phyloP scores from a whole-genome alignment of 805 yeast genomes.

The Jamesozyma hellenica region DNA sequence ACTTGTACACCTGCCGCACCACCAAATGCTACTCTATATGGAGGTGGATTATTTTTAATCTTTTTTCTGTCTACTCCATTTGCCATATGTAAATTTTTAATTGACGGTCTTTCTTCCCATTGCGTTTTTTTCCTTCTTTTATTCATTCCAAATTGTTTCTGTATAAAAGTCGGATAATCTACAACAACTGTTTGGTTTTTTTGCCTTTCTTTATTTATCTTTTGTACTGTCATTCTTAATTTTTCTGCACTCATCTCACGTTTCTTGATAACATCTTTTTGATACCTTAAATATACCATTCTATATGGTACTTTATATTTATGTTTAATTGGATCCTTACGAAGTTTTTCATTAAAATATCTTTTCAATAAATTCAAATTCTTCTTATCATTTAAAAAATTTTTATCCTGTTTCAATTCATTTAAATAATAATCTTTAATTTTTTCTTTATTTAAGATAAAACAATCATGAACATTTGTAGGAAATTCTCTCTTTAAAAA shows the following conservation, averaged over 20 bases:
- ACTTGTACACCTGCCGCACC: slow-evolving; percentile 19
- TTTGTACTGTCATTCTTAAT: slow-evolving; percentile 25
- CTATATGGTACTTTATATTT: slow-evolving; percentile 30
- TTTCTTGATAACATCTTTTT: slow-evolving; percentile 27
- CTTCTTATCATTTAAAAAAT: background rate
- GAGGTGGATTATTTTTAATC: slow-evolving; percentile 3
- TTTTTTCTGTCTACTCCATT: slow-evolving; percentile 10
- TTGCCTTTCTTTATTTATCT: slow-evolving; percentile 25
- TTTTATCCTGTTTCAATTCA: background rate
- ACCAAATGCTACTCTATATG: slow-evolving; percentile 25
- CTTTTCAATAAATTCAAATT: slow-evolving; percentile 12
- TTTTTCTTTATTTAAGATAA: slow-evolving; percentile 18
- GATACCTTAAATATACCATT: slow-evolving; percentile 27
- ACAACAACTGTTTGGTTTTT: slow-evolving; percentile 24
- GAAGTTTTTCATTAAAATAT: slow-evolving; percentile 9
- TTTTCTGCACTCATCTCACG: slow-evolving; percentile 30
- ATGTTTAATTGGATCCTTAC: slow-evolving; percentile 15
- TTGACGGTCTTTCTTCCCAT: slow-evolving; percentile 4
- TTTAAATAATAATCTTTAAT: slow-evolving; percentile 15
- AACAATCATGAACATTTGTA: slow-evolving; percentile 26
- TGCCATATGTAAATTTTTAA: slow-evolving; percentile 1
- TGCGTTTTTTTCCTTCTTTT: slow-evolving; percentile 1
- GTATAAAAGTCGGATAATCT: slow-evolving; percentile 7
- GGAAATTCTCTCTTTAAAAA: slow-evolving; percentile 30
- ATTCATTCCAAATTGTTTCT: slow-evolving; percentile 5